These are phyloP conservation scores for Postia placenta DNA, from an alignment of 768 basidiomycete species.

Conservation along the genomic window DNA sequence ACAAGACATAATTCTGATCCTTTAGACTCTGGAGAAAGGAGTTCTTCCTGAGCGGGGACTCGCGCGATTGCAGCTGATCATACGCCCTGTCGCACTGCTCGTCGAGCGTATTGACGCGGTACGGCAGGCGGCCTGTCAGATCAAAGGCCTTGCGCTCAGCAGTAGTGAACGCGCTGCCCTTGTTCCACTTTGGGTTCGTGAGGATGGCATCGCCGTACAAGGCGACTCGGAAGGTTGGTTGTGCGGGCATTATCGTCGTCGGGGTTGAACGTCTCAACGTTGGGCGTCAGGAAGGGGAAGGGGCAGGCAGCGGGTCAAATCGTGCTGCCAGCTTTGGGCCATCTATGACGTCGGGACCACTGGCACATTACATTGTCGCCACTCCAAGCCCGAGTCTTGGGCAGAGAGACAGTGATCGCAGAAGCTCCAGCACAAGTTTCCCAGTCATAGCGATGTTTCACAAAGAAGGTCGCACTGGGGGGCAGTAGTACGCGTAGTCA, in stretches of 20 bases:
- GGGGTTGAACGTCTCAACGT: no score
- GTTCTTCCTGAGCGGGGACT: slow-evolving; percentile 52
- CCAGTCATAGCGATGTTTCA: no score
- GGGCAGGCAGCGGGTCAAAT: no score
- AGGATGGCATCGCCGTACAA: slow-evolving; percentile 59
- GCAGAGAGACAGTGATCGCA: no score
- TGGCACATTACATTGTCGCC: no score
- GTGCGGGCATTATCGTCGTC: slow-evolving; percentile 1
- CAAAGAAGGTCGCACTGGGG: no score
- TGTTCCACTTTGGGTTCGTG: slow-evolving; percentile 63
- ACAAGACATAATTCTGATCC: slow-evolving; percentile 78
- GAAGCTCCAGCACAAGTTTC: no score
- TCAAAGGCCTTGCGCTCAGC: slow-evolving; percentile 68
- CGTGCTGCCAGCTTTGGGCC: no score
- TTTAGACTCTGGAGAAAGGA: slow-evolving; percentile 71
- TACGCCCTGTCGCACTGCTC: slow-evolving; percentile 75
- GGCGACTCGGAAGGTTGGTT: slow-evolving; percentile 31
- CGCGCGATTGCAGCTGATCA: slow-evolving; percentile 42
- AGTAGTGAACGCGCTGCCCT: slow-evolving; percentile 73
- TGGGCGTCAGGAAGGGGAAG: no score
- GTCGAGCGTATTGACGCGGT: slow-evolving; percentile 50
- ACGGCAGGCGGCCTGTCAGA: slow-evolving; percentile 32
- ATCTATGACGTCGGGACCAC: no score
- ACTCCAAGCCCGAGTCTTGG: no score
- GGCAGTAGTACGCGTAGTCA: no score